A percentile compares a stretch with the other conserved stretches of the same genome.
These are phyloP conservation scores for Metschnikowia anglica DNA, from an alignment of 805 yeast species.

Conservation along the genomic window DNA sequence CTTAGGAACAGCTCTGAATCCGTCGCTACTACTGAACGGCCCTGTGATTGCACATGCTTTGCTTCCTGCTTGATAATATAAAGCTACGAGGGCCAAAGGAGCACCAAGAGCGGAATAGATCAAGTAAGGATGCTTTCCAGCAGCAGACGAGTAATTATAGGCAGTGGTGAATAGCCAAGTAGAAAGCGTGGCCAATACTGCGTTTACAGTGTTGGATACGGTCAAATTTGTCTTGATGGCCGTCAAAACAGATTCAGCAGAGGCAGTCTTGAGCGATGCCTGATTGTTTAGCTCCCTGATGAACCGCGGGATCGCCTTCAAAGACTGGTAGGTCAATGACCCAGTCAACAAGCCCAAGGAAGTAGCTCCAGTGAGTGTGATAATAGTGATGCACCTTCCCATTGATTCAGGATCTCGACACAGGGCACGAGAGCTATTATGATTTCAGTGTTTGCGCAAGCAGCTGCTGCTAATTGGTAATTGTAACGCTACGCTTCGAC, in stretches of 20 bases:
- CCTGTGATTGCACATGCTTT: conserved; percentile 7
- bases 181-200: conserved; percentile 43
- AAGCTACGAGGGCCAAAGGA: conserved; percentile 35
- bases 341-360: conserved; percentile 68
- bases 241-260: conserved; percentile 16
- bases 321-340: conserved; percentile 43
- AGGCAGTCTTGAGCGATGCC: conserved; percentile 15
- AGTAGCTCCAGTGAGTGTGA: conserved; percentile 63
- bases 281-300: conserved; percentile 29
- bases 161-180: conserved; percentile 53
- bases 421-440: neutral
- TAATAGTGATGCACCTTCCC: conserved; percentile 42
- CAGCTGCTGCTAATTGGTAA: neutral
- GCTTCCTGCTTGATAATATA: conserved; percentile 15
- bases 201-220: conserved; percentile 31
- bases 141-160: conserved; percentile 53
- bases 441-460: neutral
- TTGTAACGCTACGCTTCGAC: neutral
- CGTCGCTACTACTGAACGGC: conserved; percentile 7
- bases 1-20: conserved; percentile 1
- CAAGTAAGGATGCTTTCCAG: conserved; percentile 70
- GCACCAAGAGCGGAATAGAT: conserved; percentile 61
- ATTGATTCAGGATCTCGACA: conserved; percentile 7
- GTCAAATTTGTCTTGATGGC: conserved; percentile 25
- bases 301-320: conserved; percentile 30